Percentiles rank a stretch among this genome's conserved stretches.
Evolutionary conservation across 164 flowering plant genomes (phyloP).

Genomic region (Pachysandra terminalis): DNA sequence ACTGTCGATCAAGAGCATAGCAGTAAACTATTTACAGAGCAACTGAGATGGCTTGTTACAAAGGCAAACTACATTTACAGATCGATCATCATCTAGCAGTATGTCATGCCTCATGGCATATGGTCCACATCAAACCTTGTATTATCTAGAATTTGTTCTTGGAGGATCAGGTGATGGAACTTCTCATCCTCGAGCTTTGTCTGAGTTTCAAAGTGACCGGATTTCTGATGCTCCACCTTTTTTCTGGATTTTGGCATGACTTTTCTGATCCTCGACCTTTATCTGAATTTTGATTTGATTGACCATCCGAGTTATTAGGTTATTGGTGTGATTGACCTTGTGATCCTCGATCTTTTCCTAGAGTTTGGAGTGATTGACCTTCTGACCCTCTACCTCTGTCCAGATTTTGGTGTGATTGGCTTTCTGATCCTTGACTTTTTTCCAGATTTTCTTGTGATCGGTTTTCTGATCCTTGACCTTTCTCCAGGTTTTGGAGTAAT

Average conservation of each 20-base stretch:
- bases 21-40: not conserved
- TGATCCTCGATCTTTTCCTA: conserved; percentile 7
- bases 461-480: not conserved
- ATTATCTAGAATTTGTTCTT: conserved; percentile 21
- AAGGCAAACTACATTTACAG: not conserved
- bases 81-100: conserved; percentile 4
- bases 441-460: not conserved
- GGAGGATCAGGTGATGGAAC: conserved; percentile 13
- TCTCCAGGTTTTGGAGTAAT: not conserved
- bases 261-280: conserved; percentile 28
- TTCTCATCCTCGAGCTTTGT: conserved; percentile 12
- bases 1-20: not conserved
- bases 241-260: too few relatives aligned
- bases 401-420: not conserved
- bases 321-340: conserved; percentile 22
- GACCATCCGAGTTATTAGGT: too few relatives aligned
- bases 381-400: not conserved
- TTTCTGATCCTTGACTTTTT: conserved; percentile 9
- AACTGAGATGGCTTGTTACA: not conserved
- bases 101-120: too few relatives aligned
- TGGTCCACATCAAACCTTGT: not conserved
- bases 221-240: too few relatives aligned
- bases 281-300: too few relatives aligned
- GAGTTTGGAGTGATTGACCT: not conserved
- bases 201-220: conserved; percentile 11